A percentile compares a stretch with the other conserved stretches of the same genome.
These are phyloP conservation scores for Phytophthora colocasiae DNA, from an alignment of 352 stramenopile species.

Conservation along the genomic window DNA sequence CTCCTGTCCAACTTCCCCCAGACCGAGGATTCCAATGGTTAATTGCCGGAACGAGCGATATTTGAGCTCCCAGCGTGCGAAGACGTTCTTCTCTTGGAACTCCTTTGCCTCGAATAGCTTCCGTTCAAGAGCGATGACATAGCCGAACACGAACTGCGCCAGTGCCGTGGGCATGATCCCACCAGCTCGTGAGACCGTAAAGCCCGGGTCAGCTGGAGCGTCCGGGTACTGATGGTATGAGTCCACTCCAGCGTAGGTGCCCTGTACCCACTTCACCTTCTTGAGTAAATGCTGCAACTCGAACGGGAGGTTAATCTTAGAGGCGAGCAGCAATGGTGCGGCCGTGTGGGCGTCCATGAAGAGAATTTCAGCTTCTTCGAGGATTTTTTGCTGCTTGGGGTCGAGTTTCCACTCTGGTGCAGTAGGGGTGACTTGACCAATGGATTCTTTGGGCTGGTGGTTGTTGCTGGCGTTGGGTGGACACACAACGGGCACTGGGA, in stretches of 20 bases:
- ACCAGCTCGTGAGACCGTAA: constrained; percentile 56
- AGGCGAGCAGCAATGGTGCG: constrained; percentile 43
- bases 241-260: constrained; percentile 62
- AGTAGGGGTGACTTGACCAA: background rate
- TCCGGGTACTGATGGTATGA: constrained; percentile 45
- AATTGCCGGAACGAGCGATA: constrained; percentile 52
- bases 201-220: constrained; percentile 27
- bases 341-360: constrained; percentile 45
- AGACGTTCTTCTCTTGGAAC: constrained; percentile 42
- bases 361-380: constrained; percentile 38
- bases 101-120: constrained; percentile 51
- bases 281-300: constrained; percentile 51
- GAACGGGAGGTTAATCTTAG: constrained; percentile 41
- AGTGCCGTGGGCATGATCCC: constrained; percentile 62
- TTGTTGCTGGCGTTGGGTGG: constrained; percentile 34
- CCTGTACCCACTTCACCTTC: constrained; percentile 62
- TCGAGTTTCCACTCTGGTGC: constrained; percentile 33
- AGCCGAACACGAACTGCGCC: constrained; percentile 59
- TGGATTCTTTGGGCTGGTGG: constrained; percentile 23
- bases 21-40: constrained; percentile 64
- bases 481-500: constrained; percentile 37
- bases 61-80: constrained; percentile 43
- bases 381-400: constrained; percentile 31
- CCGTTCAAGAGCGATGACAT: constrained; percentile 49
- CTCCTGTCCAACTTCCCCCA: constrained; percentile 68